Evolutionary conservation across 345 rosid genomes (phyloP), one percentile per base, ranked within the genome.

Genomic region (Physaria fendleri): DNA sequence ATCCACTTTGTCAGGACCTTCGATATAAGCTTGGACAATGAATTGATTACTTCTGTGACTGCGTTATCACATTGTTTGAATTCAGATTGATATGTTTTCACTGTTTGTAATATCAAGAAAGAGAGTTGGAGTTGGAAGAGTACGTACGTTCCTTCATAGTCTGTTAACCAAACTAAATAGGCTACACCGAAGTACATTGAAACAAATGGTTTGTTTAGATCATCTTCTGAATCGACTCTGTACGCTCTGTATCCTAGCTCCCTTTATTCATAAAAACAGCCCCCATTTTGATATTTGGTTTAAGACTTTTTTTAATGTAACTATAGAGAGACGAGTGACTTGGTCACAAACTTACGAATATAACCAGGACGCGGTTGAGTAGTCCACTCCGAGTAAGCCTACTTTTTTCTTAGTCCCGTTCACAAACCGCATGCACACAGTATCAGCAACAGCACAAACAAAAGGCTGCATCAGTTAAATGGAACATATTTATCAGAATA

Each of bases 141-240:
- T n/a, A n/a, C 78, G 2, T 78, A 89, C 99, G 85, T 71, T 69
- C 95, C 91, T 75, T 93, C 94, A 46, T 89, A 89, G 71, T 77
- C 79, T 10, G 90, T 80, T 77, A 93, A 65, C 87, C 88, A 89
- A 29, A 87, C 79, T 62, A 85, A 54, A 58, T 89, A 89, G 23
- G 97, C 95, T 5, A 90, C 91, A 21, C 95, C 94, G 4, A 86
- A 89, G 78, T 89, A 93, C 85, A 85, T 75, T 13, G 97, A 93
- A 25, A 79, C 82, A 65, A 89, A 89, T 68, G 99, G 99, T 57
- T 78, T 93, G 34, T 63, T 73, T 38, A 93, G 56, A 66, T 93
- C 95, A 29, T 80, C 91, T 18, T 28, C 74, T 53, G 82, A 81
- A 2, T 85, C 88, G 10, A 83, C 82, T 75, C 71, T 77, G 76